These are phyloP conservation scores for Fusarium chuoi DNA, from an alignment of 2,329 filamentous ascomycete genomes.

Conservation along the genomic window DNA sequence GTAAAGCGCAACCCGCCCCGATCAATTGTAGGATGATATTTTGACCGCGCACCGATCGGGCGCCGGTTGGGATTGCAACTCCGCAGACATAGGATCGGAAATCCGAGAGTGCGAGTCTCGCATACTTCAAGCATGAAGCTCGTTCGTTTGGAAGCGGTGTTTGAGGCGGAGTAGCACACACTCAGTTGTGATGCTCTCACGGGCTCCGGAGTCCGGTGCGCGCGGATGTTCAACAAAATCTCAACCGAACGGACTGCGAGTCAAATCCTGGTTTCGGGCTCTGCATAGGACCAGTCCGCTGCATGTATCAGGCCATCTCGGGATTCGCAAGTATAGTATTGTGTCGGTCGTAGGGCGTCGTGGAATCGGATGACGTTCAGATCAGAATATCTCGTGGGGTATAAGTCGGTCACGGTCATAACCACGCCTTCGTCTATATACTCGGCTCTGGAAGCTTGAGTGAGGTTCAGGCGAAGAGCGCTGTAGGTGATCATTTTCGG, in stretches of 20 bases:
- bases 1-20: not conserved
- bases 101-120: not conserved
- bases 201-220: not conserved
- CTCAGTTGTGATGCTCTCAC: not conserved
- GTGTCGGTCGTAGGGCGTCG: not conserved
- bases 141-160: not conserved
- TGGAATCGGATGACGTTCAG: not conserved
- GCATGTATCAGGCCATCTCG: not conserved
- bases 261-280: not conserved
- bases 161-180: not conserved
- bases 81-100: rapidly evolving
- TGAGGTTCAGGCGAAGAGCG: not conserved
- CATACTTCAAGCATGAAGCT: rapidly evolving
- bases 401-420: not conserved
- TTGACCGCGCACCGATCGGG: not conserved
- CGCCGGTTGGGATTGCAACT: not conserved
- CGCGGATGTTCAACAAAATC: not conserved
- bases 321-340: not conserved
- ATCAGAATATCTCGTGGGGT: not conserved
- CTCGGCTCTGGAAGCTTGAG: not conserved
- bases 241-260: no score
- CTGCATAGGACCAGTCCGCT: not conserved
- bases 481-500: not conserved
- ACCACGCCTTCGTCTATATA: not conserved
- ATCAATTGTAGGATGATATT: rapidly evolving